Base-by-base conservation (phyloP, 2,329 filamentous ascomycete genomes). In the Diaporthe australafricana region DNA sequence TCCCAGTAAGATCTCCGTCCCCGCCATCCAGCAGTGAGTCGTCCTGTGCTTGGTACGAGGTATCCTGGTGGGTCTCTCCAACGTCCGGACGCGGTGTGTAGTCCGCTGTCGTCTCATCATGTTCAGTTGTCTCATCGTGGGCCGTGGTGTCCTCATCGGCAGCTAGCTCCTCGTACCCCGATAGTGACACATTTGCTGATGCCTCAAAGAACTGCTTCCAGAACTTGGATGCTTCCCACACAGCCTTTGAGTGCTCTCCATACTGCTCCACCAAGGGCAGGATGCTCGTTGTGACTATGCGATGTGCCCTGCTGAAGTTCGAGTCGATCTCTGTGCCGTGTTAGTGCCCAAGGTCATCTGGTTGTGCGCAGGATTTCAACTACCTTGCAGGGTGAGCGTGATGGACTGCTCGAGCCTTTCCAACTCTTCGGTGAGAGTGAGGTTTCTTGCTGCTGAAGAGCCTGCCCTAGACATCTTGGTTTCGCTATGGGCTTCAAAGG, bases 181-280 rank as follows among this genome's bases (percentile, higher is more conserved):
- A 98, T 14, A 99, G 89, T 14, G 96, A 98, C 32, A 99, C 96
- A 78, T 99, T 98, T 80, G 96, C 96, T 60, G 95, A 98, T 45
- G 96, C 95, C 84, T 99, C 96, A 83, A 99, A 99, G 86, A 99
- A 99, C 85, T 98, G 95, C 83, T 99, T 99, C 96, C 96, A 99
- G 83, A 99, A 99, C 90, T 97, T 98, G 69, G 96, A 97, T 27
- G 95, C 95, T 77, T 98, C 95, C 96, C 96, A 99, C 2, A 99
- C 96, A 62, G 95, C 91, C 74, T 92, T 92, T 1, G 96, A 98
- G 79, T 98, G 93, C 76, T 97, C 94, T 56, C 94, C 94, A 83
- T 99, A 99, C 79, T 97, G 93, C 80, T 98, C 96, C 25, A 99
- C 95, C 1, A 98, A 89, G 1, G 96, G 96, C 3, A 99, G 84